Evolutionary conservation across 345 rosid species (phyloP).

Genomic region (Melaleuca quinquenervia): DNA sequence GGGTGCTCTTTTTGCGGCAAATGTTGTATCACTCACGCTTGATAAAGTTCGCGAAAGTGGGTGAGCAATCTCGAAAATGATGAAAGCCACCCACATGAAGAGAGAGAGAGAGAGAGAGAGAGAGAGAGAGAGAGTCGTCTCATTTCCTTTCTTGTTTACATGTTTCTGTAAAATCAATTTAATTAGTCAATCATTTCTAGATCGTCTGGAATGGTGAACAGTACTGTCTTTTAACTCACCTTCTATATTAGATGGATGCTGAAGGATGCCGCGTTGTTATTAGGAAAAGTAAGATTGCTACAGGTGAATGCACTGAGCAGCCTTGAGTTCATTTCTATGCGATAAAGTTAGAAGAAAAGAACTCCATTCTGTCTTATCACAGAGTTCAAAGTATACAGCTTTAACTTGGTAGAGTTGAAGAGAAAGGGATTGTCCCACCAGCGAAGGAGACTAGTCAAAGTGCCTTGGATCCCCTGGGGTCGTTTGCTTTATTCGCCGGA

Average conservation of each 20-base stretch:
- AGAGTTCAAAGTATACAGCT: not conserved
- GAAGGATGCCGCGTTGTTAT: not conserved
- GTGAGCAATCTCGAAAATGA: not conserved
- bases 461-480: not conserved
- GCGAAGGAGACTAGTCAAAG: not conserved
- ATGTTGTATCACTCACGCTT: not conserved
- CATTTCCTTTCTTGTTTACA: not conserved
- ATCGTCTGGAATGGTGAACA: not conserved
- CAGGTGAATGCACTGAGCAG: not conserved
- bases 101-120: not conserved
- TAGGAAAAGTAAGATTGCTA: not conserved
- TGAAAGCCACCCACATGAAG: not conserved
- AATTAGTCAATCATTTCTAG: not conserved
- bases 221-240: not conserved
- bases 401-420: not conserved
- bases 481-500: not conserved
- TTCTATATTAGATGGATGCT: not conserved
- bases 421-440: not conserved
- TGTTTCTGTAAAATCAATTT: not conserved
- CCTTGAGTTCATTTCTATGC: not conserved
- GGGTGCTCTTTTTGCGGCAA: not conserved
- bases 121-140: not conserved
- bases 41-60: not conserved
- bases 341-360: not conserved
- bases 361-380: not conserved